Percentiles rank a stretch among this genome's conserved stretches.
phyloP scores from a whole-genome alignment of 495 filamentous ascomycete genomes.

The Daldinia concentrica region DNA sequence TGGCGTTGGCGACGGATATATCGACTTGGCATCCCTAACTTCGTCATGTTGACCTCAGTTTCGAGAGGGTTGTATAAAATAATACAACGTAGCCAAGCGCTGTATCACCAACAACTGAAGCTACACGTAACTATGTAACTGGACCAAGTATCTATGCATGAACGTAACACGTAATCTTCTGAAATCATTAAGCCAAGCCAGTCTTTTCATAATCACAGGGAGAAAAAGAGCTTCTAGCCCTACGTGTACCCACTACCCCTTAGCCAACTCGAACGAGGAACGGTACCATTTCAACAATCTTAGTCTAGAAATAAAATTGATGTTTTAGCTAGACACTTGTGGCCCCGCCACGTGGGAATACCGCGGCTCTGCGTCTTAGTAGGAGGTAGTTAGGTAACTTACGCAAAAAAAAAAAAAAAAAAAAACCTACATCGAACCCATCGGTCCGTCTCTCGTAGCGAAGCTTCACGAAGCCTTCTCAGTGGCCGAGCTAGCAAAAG shows the following conservation, averaged over 20 bases:
- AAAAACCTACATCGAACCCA: background rate
- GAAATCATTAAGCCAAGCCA: background rate
- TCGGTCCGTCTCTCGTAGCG: constrained; percentile 18
- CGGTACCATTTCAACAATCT: background rate
- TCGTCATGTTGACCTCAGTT: background rate
- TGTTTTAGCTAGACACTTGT: constrained; percentile 4
- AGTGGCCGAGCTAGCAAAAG: constrained; percentile 18
- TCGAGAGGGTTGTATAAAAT: background rate
- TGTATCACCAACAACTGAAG: background rate
- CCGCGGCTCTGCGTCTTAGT: constrained; percentile 20
- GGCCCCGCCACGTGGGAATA: constrained; percentile 28
- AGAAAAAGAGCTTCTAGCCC: background rate
- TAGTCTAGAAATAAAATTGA: background rate
- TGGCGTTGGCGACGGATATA: background rate
- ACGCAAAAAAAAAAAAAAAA: background rate
- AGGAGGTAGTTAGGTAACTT: background rate
- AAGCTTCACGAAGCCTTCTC: constrained; percentile 4
- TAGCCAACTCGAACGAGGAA: background rate
- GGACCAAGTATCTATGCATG: background rate
- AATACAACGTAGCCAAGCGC: background rate
- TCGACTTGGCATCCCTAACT: constrained; percentile 15
- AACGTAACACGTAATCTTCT: constrained; percentile 5
- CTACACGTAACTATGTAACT: background rate
- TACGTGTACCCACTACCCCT: background rate
- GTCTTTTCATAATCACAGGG: background rate